Conservation (phyloP, 2,329 filamentous ascomycete genomes). For the Alternaria panax region DNA sequence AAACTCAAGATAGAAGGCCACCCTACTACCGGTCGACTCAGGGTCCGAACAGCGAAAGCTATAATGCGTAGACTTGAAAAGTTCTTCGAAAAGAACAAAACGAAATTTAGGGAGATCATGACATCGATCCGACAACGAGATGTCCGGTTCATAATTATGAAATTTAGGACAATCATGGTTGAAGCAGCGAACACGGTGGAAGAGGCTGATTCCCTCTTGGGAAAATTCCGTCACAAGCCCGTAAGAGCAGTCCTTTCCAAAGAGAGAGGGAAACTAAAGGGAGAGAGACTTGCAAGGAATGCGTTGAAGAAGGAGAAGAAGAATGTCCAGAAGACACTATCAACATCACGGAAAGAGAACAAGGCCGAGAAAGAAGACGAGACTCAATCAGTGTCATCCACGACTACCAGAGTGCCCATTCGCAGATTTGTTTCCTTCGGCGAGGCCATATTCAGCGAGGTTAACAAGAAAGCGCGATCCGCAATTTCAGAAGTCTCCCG, state of each 20-base stretch:
- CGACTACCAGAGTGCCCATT: background rate
- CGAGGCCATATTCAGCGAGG: background rate
- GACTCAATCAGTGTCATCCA: background rate
- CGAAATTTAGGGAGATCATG: background rate
- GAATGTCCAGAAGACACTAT: background rate
- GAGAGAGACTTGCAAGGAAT: background rate
- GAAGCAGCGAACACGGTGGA: background rate
- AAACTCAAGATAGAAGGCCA: constrained; percentile 1
- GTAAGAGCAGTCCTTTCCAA: background rate
- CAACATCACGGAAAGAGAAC: background rate
- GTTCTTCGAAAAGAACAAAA: background rate
- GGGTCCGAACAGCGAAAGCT: constrained; percentile 8
- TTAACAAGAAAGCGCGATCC: background rate
- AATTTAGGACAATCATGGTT: background rate
- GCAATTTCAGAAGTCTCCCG: background rate
- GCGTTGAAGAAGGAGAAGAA: background rate
- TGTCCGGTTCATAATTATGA: background rate
- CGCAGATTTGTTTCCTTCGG: background rate
- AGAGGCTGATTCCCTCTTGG: background rate
- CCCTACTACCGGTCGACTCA: background rate
- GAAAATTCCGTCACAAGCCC: background rate
- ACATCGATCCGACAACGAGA: background rate
- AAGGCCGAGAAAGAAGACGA: background rate
- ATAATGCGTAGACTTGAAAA: constrained; percentile 1
- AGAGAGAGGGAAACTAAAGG: background rate